Conservation (phyloP, 2,329 filamentous ascomycete genomes). For the Colletotrichum plurivorum region DNA sequence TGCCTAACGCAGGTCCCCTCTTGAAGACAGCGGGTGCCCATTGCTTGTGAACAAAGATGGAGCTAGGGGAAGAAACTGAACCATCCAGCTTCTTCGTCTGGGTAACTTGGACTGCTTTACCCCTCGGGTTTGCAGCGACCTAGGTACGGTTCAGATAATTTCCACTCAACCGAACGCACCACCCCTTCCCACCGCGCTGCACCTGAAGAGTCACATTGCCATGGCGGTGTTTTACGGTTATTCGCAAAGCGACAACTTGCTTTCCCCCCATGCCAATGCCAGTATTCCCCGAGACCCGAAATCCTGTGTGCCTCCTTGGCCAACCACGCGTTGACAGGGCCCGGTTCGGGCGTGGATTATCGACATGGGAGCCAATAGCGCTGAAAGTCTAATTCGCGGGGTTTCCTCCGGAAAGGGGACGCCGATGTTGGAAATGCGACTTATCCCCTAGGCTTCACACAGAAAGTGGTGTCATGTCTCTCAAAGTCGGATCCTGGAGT, state of each 20-base stretch:
- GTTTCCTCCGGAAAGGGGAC: constrained; percentile 22
- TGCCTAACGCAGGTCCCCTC: no score
- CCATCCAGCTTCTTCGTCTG: no score
- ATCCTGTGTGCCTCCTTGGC: no score
- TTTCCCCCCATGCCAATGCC: background rate
- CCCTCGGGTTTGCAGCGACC: background rate
- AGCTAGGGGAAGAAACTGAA: background rate
- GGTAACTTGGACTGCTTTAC: no score
- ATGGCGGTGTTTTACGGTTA: background rate
- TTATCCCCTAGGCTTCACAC: background rate
- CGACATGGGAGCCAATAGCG: constrained; percentile 17
- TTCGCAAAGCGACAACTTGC: background rate
- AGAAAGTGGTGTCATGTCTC: constrained; percentile 15
- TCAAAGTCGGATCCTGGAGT: background rate
- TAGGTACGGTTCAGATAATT: background rate
- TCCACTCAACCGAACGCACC: background rate
- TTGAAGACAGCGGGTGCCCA: background rate
- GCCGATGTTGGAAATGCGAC: constrained; percentile 12
- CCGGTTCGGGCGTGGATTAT: constrained; percentile 4
- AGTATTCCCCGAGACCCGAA: no score
- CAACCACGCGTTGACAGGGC: background rate
- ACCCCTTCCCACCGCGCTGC: background rate
- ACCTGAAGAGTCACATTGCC: background rate
- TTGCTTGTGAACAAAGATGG: background rate
- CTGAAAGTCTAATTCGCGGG: constrained; percentile 31